Conservation (phyloP, 2,329 filamentous ascomycete genomes). For the Cytospora leucostoma region DNA sequence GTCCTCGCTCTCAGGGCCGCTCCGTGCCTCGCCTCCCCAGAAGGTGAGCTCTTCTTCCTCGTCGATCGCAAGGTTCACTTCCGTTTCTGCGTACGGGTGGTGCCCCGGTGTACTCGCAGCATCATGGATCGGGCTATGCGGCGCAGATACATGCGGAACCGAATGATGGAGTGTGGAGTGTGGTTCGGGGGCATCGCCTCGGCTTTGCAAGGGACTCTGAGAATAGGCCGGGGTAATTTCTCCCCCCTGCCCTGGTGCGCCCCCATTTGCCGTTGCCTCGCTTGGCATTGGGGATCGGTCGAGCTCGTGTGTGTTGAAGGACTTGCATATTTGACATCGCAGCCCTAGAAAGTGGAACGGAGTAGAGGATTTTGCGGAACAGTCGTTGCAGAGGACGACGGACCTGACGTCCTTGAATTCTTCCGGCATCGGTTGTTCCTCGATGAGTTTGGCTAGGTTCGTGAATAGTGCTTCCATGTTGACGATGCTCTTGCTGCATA, state of each 20-base stretch:
- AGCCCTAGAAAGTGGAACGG: slow-evolving; percentile 93
- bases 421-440: slow-evolving; percentile 85
- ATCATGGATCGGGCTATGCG: background rate
- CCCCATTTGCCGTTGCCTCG: background rate
- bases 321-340: slow-evolving; percentile 76
- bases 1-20: slow-evolving; percentile 37
- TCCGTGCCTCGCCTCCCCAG: slow-evolving; percentile 31
- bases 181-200: background rate
- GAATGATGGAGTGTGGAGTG: background rate
- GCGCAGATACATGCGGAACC: background rate
- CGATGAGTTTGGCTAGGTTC: slow-evolving; percentile 84
- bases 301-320: slow-evolving; percentile 69
- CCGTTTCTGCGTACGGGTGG: slow-evolving; percentile 12
- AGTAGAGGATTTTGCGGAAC: slow-evolving; percentile 81
- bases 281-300: slow-evolving; percentile 25
- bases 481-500: slow-evolving; percentile 93
- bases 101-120: background rate
- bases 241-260: background rate
- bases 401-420: slow-evolving; percentile 80
- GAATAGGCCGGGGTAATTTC: background rate
- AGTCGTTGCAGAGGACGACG: slow-evolving; percentile 92
- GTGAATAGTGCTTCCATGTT: slow-evolving; percentile 98
- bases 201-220: background rate
- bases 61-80: slow-evolving; percentile 5
- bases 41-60: slow-evolving; percentile 56